These are phyloP conservation scores for Eremothecium gossypii DNA, from an alignment of 1,139 yeast species.

Conservation along the genomic window DNA sequence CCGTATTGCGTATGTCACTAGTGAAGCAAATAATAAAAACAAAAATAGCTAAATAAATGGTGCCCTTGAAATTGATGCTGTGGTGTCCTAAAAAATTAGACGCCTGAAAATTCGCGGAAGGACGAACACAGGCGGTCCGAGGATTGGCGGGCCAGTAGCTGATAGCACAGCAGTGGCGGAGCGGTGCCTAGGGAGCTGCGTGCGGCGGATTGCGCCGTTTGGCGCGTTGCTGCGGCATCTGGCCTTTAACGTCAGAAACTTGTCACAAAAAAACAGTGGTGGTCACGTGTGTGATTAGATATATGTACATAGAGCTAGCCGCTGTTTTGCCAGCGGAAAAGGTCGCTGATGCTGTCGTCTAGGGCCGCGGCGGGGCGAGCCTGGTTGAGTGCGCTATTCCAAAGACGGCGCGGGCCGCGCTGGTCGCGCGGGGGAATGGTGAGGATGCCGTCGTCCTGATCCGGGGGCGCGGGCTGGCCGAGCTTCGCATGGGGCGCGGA, in stretches of 20 bases:
- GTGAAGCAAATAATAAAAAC: not conserved
- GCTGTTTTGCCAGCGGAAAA: constrained; percentile 22
- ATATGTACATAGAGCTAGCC: constrained; percentile 4
- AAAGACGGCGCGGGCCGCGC: constrained; percentile 15
- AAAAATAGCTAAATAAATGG: constrained; percentile 1
- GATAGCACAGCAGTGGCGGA: not conserved
- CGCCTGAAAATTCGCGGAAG: too few species aligned
- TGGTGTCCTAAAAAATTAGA: constrained; percentile 3
- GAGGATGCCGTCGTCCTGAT: constrained; percentile 4
- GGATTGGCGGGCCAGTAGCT: too few species aligned
- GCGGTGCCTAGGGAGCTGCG: constrained; percentile 5
- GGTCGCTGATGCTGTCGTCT: constrained; percentile 14
- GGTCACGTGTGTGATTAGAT: too few species aligned
- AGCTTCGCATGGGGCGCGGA: constrained; percentile 1
- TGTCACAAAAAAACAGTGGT: too few species aligned
- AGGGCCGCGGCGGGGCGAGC: constrained; percentile 4
- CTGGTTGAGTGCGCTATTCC: constrained; percentile 7
- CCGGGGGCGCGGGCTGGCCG: not conserved
- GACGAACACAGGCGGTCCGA: too few species aligned
- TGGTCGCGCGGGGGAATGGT: constrained; percentile 6
- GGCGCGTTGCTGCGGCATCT: too few species aligned
- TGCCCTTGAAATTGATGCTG: constrained; percentile 1
- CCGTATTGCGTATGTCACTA: not conserved
- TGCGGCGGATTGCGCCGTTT: too few species aligned
- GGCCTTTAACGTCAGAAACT: too few species aligned